phyloP scores from a whole-genome alignment of 2,329 filamentous ascomycete species.

The Akanthomyces lecanii region DNA sequence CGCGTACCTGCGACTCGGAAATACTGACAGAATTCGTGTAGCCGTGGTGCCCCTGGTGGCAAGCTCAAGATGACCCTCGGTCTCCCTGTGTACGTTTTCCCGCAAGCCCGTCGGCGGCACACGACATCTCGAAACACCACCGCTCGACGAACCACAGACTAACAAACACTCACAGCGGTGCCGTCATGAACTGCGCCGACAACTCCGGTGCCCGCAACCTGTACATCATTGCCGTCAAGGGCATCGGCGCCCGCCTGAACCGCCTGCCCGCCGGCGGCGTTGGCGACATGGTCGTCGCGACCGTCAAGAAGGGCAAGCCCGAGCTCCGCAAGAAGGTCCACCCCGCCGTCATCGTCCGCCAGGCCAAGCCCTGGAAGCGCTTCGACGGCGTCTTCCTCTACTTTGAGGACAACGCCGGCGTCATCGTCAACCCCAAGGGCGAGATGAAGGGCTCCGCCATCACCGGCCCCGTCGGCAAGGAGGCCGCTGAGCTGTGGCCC shows the following conservation, averaged over 20 bases:
- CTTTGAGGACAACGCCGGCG: conserved; percentile 99
- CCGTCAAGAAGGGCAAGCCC: conserved; percentile 99
- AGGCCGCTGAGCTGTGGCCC: conserved; percentile 99
- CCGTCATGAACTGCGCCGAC: conserved; percentile 99
- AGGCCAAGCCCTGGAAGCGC: conserved; percentile 99
- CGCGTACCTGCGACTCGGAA: not conserved
- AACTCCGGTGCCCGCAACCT: conserved; percentile 98
- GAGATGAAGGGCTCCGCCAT: conserved; percentile 99
- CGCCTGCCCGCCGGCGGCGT: conserved; percentile 95
- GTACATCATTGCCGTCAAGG: conserved; percentile 99
- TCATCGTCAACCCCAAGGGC: conserved; percentile 99
- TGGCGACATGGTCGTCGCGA: conserved; percentile 99
- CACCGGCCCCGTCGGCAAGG: conserved; percentile 98
- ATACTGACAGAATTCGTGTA: conserved; percentile 38
- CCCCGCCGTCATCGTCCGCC: conserved; percentile 97
- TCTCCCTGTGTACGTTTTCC: conserved; percentile 90
- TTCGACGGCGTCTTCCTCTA: conserved; percentile 98
- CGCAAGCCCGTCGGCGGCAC: not conserved
- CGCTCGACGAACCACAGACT: conserved; percentile 12
- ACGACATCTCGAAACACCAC: conserved; percentile 14
- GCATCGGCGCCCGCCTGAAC: conserved; percentile 96
- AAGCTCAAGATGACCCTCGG: conserved; percentile 99
- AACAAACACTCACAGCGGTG: conserved; percentile 62
- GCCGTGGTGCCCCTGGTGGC: conserved; percentile 93
- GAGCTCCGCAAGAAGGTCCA: conserved; percentile 99